Base-by-base conservation (phyloP, 2,329 filamentous ascomycete species). In the Neofusicoccum cordaticola region DNA sequence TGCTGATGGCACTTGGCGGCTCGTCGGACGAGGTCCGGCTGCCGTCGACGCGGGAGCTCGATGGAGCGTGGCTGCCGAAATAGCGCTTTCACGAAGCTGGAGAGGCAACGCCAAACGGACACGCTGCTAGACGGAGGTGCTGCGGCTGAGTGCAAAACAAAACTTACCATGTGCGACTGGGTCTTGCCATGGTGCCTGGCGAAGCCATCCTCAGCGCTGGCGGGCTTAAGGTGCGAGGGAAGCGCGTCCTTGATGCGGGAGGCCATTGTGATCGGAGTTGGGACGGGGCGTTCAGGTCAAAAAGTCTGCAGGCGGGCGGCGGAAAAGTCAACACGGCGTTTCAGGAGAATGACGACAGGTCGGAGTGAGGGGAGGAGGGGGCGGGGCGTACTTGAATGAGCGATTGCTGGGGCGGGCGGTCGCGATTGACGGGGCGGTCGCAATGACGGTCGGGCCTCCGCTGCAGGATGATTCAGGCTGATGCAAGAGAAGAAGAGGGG, bases 151-250 rank as follows among this genome's bases (percentile, higher is more conserved):
- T 65, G 60, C 42, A 66, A 51, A 67, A 53, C 27, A 8, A 62
- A 65, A 88, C 90, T 87, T 81, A 90, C 90, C 87, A 93, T 91
- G 80, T 93, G 90, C 67, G 90, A 92, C 79, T 90, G 89, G 71
- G 90, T 90, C 86, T 93, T 93, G 81, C 90, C 90, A 79, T 93
- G 90, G 77, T 92, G 91, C 71, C 84, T 83, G 71, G 84, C 81
- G 69, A 87, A 83, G 71, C 77, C 80, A 64, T 69, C 70, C 56
- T 73, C 76, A 68, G 77, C 81, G 69, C 76, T 77, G 66, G 74
- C 75, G 67, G 88, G 85, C 85, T 92, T 94, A 73, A 97, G 85
- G 84, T 96, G 94, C 48, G 90, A 84, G 69, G 93, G 92, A 72
- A 97, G 83, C 69, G 91, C 90, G 80, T 60, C 56, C 42, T 60